Percentiles rank a stretch among this genome's conserved stretches.
Conservation (phyloP, 2,329 filamentous ascomycete species). For the Colletotrichum tropicale region DNA sequence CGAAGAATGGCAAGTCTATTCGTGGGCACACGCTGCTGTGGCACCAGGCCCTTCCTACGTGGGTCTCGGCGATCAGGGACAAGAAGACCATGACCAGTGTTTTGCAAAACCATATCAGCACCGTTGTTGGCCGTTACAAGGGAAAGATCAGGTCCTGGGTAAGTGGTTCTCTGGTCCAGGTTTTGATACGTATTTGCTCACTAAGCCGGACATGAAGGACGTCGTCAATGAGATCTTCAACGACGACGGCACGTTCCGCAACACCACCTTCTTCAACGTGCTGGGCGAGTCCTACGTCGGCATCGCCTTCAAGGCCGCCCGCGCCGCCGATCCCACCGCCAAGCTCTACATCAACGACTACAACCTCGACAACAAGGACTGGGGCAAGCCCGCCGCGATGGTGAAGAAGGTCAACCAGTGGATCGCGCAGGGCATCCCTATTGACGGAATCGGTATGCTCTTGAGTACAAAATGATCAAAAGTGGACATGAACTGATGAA, state of each 20-base stretch:
- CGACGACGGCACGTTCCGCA: conserved; percentile 63
- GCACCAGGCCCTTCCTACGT: conserved; percentile 63
- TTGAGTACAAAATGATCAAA: too few relatives aligned
- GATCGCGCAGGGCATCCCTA: conserved; percentile 64
- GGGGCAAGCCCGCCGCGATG: conserved; percentile 62
- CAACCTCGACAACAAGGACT: conserved; percentile 67
- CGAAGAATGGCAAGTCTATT: conserved; percentile 58
- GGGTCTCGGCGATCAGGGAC: conserved; percentile 63
- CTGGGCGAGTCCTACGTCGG: conserved; percentile 72
- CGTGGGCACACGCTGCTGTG: conserved; percentile 72
- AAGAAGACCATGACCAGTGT: conserved; percentile 56
- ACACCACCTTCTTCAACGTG: conserved; percentile 68
- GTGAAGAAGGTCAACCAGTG: conserved; percentile 66
- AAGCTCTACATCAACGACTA: conserved; percentile 80
- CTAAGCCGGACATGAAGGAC: conserved; percentile 40
- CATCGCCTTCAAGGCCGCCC: conserved; percentile 73
- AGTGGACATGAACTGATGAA: neutral
- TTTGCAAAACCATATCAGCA: conserved; percentile 65
- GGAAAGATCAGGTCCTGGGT: conserved; percentile 67
- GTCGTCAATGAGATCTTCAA: conserved; percentile 70
- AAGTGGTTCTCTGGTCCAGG: conserved; percentile 4
- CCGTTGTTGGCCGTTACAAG: conserved; percentile 62
- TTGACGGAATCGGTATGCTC: conserved; percentile 62
- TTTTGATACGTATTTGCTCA: neutral
- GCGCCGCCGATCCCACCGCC: conserved; percentile 66